Evolutionary conservation across 2,329 filamentous ascomycete genomes (phyloP).

Genomic region (Diaporthe longicolla): DNA sequence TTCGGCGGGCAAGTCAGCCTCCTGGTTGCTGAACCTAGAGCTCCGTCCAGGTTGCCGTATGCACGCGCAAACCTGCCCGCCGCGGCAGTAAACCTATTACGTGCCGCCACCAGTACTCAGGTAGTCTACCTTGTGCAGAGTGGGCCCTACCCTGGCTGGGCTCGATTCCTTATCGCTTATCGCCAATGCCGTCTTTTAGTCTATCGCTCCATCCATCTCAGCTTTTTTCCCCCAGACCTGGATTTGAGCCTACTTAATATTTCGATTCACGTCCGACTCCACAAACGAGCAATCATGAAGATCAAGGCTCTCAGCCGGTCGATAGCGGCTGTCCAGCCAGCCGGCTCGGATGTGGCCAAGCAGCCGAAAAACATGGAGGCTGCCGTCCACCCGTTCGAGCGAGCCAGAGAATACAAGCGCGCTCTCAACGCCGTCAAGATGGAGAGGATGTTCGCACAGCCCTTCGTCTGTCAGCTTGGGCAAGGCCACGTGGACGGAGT

Average conservation of each 20-base stretch:
- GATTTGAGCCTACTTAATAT: neutral
- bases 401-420: constrained; percentile 85
- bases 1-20: constrained; percentile 15
- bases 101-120: constrained; percentile 9
- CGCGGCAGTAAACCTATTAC: constrained; percentile 9
- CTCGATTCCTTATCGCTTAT: constrained; percentile 31
- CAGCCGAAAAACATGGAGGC: constrained; percentile 69
- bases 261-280: neutral
- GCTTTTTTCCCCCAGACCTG: constrained; percentile 20
- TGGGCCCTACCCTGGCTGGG: neutral
- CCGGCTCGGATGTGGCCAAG: constrained; percentile 50
- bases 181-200: neutral
- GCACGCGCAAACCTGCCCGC: constrained; percentile 38
- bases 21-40: constrained; percentile 23
- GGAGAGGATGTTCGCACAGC: constrained; percentile 86
- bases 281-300: constrained; percentile 40
- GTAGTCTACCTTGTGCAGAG: constrained; percentile 10
- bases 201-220: neutral
- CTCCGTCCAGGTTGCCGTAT: constrained; percentile 37
- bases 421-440: constrained; percentile 86
- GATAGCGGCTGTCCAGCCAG: constrained; percentile 49
- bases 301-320: constrained; percentile 52
- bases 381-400: constrained; percentile 89
- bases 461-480: constrained; percentile 88
- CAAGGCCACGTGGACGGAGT: constrained; percentile 93